These are phyloP conservation scores for Plasmodium knowlesi DNA, from an alignment of 169 alveolate genomes.

Conservation along the genomic window DNA sequence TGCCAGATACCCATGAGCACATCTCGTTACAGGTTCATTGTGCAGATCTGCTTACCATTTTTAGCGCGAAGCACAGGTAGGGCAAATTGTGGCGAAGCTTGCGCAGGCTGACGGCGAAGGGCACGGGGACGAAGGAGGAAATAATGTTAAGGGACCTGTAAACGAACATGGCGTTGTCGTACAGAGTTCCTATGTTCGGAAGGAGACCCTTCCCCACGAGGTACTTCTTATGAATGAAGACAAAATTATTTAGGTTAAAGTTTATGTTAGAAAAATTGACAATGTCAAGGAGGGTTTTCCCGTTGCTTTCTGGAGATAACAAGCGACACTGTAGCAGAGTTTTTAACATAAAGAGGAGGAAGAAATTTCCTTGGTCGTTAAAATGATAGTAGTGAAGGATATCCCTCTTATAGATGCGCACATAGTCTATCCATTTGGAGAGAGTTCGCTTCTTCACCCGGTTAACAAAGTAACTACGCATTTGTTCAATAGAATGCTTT, in stretches of 20 bases:
- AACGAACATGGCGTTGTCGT: slow-evolving; percentile 18
- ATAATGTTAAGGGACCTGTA: slow-evolving; percentile 26
- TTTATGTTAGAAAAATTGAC: slow-evolving; percentile 31
- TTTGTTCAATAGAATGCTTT: background rate
- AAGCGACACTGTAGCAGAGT: background rate
- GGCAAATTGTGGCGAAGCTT: slow-evolving; percentile 23
- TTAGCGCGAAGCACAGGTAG: slow-evolving; percentile 24
- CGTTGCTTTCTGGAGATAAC: background rate
- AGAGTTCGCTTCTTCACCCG: background rate
- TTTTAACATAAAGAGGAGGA: slow-evolving; percentile 10
- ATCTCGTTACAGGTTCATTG: no score
- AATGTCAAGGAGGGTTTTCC: slow-evolving; percentile 24
- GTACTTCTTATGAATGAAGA: slow-evolving; percentile 50
- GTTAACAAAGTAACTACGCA: background rate
- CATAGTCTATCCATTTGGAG: slow-evolving; percentile 1
- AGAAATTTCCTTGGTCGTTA: slow-evolving; percentile 7
- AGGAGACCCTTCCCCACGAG: background rate
- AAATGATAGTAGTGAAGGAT: slow-evolving; percentile 29
- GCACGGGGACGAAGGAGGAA: slow-evolving; percentile 19
- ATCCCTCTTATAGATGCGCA: background rate
- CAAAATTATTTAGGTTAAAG: slow-evolving; percentile 19
- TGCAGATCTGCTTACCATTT: slow-evolving; percentile 15
- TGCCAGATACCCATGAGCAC: no score
- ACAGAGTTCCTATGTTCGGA: slow-evolving; percentile 3
- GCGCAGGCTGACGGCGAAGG: slow-evolving; percentile 21